Evolutionary conservation across 1,139 yeast genomes (phyloP), one percentile per base, ranked within the genome.

Genomic region (Blastobotrys petasosporus): DNA sequence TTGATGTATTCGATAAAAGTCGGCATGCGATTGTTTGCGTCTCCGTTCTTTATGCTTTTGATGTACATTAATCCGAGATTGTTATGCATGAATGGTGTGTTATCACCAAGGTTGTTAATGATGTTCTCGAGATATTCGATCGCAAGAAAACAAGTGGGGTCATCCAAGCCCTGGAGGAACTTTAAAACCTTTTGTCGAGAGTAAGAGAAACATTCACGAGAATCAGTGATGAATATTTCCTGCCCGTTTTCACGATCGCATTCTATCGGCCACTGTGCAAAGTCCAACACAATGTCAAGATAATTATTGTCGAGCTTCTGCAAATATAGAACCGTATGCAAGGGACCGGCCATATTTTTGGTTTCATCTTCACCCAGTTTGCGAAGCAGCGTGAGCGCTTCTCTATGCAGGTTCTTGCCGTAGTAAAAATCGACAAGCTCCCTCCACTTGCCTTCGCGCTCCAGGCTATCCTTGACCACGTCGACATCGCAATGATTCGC

Each of bases 341-440:
- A 67, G 0, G 81, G 75, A 0, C 79, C 75, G 8, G 47, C 39
- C 8, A 58, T 50, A 2, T 48, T 44, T 5, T 48, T 15, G 10
- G 30, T 12, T 17, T 34, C 46, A 13, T 31, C 42, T 7, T 48
- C 48, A 11, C 42, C 49, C 6, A 70, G 51, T 5, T 61, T 53
- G 12, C 65, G 61, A 37, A 90, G 67, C 61, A 86, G 71, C 10
- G 72, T 67, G 41, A 92, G 66, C 0, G 97, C 95, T 47, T 81
- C 79, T 11, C 70, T 67, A 63, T 88, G 96, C 40, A 78, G 63
- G 1, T 67, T 63, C 47, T 83, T 71, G 8, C 85, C 79, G 57
- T 71, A 82, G 58, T 84, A 86, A 59, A 86, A 92, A 59, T 86
- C 95, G 11, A 87, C 74, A 37, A 92, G 69, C 55, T 88, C 97